Evolutionary conservation across 1,284 basidiomycete species (phyloP).

Genomic region (Puccinia novopanici): DNA sequence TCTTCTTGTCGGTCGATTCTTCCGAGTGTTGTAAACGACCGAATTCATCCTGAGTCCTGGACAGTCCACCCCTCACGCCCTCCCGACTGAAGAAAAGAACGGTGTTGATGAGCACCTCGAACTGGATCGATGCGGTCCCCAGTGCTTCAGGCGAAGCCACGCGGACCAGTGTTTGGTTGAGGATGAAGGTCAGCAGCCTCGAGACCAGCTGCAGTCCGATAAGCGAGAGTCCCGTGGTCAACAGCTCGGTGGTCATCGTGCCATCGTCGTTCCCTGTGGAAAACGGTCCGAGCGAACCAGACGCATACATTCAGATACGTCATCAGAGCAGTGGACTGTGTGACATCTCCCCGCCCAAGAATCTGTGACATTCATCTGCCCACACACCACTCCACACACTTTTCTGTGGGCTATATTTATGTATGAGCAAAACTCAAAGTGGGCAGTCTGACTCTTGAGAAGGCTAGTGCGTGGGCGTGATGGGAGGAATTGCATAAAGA

Average conservation of each 20-base stretch:
- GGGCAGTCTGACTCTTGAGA: too few species aligned
- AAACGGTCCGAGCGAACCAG: too few species aligned
- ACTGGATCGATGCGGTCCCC: constrained; percentile 80
- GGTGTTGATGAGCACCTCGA: constrained; percentile 81
- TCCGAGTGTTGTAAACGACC: background rate
- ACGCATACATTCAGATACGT: too few species aligned
- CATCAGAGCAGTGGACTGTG: background rate
- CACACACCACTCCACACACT: too few species aligned
- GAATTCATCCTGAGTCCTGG: constrained; percentile 60
- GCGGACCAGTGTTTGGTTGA: constrained; percentile 84
- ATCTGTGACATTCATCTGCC: background rate
- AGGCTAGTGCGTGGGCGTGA: too few species aligned
- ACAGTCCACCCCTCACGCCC: constrained; percentile 79
- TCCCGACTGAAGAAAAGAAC: constrained; percentile 90
- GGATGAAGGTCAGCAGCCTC: constrained; percentile 77
- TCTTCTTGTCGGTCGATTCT: background rate
- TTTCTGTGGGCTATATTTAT: too few species aligned
- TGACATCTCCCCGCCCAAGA: background rate
- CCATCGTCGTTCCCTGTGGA: background rate
- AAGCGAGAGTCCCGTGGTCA: constrained; percentile 70
- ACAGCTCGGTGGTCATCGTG: constrained; percentile 53
- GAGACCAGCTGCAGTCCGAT: constrained; percentile 83
- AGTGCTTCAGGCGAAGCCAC: constrained; percentile 82
- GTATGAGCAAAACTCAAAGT: too few species aligned
- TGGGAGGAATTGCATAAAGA: too few species aligned